Evolutionary conservation across 1,284 basidiomycete species (phyloP).

Genomic region (Cryptococcus jaspeensis): DNA sequence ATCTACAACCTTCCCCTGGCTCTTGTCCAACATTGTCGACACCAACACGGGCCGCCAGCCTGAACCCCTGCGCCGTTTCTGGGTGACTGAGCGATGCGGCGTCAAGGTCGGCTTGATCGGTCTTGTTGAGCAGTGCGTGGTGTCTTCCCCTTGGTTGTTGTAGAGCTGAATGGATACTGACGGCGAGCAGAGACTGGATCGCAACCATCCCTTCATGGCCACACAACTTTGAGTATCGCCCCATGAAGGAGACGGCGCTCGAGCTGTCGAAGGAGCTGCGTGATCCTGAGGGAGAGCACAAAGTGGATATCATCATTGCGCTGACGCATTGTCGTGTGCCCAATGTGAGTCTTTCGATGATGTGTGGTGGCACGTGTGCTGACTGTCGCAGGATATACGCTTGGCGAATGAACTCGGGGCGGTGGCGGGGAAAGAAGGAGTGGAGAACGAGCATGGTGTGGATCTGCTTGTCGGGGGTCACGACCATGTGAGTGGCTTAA

Average conservation of each 20-base stretch:
- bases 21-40: constrained; percentile 73
- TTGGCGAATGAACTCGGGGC: constrained; percentile 64
- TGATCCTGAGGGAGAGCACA: constrained; percentile 65
- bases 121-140: constrained; percentile 70
- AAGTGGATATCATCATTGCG: constrained; percentile 75
- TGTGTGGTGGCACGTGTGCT: neutral
- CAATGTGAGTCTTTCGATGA: constrained; percentile 54
- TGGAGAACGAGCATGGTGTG: constrained; percentile 65
- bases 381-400: constrained; percentile 59
- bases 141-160: neutral
- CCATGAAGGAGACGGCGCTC: constrained; percentile 65
- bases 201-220: constrained; percentile 81
- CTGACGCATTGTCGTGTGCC: constrained; percentile 75
- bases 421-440: constrained; percentile 57
- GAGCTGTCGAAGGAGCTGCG: constrained; percentile 69
- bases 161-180: neutral
- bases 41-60: constrained; percentile 61
- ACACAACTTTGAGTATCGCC: constrained; percentile 64
- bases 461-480: constrained; percentile 87
- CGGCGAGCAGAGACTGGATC: constrained; percentile 69
- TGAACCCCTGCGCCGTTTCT: constrained; percentile 60
- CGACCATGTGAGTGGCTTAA: constrained; percentile 60
- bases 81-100: constrained; percentile 65
- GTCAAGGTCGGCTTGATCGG: constrained; percentile 75
- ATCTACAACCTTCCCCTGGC: constrained; percentile 68